phyloP scores from a whole-genome alignment of 176 grass and related monocot species.

The Phoenix roebelenii region DNA sequence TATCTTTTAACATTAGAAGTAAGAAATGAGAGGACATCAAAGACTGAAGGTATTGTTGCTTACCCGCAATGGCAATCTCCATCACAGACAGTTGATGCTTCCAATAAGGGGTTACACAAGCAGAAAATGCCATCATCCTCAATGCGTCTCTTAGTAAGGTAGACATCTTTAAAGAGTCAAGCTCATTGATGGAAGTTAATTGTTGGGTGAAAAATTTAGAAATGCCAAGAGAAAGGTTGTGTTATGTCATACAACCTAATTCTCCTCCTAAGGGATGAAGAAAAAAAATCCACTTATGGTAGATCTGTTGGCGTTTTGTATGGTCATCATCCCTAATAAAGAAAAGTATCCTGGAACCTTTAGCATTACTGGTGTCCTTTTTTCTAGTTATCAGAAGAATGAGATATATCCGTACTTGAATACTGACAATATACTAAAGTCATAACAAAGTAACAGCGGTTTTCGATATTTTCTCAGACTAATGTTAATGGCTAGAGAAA shows the following conservation, averaged over 20 bases:
- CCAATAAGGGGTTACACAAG: conserved; percentile 43
- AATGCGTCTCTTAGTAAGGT: conserved; percentile 57
- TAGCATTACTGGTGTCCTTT: too few species aligned
- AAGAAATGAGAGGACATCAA: background rate
- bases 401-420: too few species aligned
- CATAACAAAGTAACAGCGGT: too few species aligned
- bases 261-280: background rate
- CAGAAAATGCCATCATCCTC: conserved; percentile 95
- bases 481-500: too few species aligned
- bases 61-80: conserved; percentile 85
- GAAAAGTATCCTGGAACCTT: too few species aligned
- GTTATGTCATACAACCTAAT: background rate
- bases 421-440: too few species aligned
- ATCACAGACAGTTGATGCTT: conserved; percentile 47
- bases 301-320: too few species aligned
- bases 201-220: background rate
- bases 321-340: too few species aligned
- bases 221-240: background rate
- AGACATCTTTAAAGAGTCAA: conserved; percentile 58
- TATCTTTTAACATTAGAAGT: too few species aligned
- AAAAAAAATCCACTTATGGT: too few species aligned
- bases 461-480: too few species aligned
- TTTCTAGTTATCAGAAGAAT: too few species aligned
- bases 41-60: conserved; percentile 9
- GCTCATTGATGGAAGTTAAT: conserved; percentile 13